Base-by-base conservation (phyloP, 208 protist genomes). In the Crithidia brevicula region DNA sequence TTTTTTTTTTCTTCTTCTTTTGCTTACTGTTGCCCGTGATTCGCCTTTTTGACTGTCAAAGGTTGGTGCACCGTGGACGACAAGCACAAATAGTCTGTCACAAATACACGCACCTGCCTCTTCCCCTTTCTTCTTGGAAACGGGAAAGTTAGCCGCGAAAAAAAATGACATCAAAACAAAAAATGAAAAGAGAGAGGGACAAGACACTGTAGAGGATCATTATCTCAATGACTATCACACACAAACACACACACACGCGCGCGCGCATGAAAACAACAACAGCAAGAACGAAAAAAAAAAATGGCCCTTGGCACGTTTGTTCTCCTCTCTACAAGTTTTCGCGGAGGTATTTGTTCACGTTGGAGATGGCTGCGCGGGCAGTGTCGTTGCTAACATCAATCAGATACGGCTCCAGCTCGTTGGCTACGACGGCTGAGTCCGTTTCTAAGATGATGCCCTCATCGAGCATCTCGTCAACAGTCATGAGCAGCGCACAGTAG, bases 401-500 rank as follows among this genome's bases (percentile, higher is more conserved):
- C 46, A 86, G 54, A 52, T 89, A 93, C 27, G 85, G 82, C 33
- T 79, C 70, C 67, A 96, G 82, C 58, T 90, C 80, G 0, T 27
- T 65, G 3, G 74, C 82, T n/a, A 96, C 72, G 23, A 57, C 77
- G 23, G 28, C 38, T n/a, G 81, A n/a, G 60, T 87, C 85, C 22
- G 86, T 93, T 38, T 95, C 86, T 27, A 97, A 63, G 33, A 97
- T 82, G 33, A 97, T 89, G 22, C 93, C 93, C 28, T 94, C 89
- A 54, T 97, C 93, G n/a, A 97, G 67, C 73, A 96, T 81, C 68
- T 96, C 91, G 50, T 97, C 93, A 20, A 95, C 89, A 4, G 86
- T 88, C 20, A 97, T 82, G 36, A 96, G 57, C n/a, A 97, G 58
- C 13, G 80, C 83, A 34, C 93, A 88, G 72, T 94, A 97, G 57